phyloP scores from a whole-genome alignment of 2,329 filamentous ascomycete genomes.

The Fusarium sp. region DNA sequence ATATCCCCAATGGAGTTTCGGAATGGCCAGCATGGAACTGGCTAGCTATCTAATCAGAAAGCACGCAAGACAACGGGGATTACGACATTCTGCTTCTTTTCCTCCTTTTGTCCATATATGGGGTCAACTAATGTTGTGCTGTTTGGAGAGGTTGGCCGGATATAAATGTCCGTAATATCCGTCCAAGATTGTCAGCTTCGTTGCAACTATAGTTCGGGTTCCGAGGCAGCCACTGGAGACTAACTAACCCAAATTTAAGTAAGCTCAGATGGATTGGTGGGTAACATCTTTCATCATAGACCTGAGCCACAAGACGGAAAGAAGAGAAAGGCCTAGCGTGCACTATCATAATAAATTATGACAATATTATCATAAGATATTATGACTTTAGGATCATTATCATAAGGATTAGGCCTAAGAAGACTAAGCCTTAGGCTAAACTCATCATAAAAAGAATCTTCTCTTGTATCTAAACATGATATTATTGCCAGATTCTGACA shows the following conservation, averaged over 20 bases:
- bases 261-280: background rate
- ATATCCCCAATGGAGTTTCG: slow-evolving; percentile 27
- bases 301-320: background rate
- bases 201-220: background rate
- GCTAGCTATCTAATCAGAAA: slow-evolving; percentile 25
- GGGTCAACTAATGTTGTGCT: slow-evolving; percentile 20
- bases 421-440: background rate
- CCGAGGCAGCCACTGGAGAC: background rate
- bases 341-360: background rate
- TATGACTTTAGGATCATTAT: background rate
- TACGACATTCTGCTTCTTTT: slow-evolving; percentile 4
- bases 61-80: slow-evolving; percentile 17
- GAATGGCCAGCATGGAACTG: slow-evolving; percentile 2
- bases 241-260: background rate
- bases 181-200: background rate
- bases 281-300: background rate
- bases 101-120: slow-evolving; percentile 5
- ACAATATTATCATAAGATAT: background rate
- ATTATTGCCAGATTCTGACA: background rate
- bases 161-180: slow-evolving; percentile 27
- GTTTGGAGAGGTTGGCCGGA: slow-evolving; percentile 10
- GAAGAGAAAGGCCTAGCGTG: background rate
- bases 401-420: background rate
- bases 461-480: background rate
- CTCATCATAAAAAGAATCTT: no score